Base-by-base conservation (phyloP, 2,329 filamentous ascomycete genomes). In the Fusarium sp. region DNA sequence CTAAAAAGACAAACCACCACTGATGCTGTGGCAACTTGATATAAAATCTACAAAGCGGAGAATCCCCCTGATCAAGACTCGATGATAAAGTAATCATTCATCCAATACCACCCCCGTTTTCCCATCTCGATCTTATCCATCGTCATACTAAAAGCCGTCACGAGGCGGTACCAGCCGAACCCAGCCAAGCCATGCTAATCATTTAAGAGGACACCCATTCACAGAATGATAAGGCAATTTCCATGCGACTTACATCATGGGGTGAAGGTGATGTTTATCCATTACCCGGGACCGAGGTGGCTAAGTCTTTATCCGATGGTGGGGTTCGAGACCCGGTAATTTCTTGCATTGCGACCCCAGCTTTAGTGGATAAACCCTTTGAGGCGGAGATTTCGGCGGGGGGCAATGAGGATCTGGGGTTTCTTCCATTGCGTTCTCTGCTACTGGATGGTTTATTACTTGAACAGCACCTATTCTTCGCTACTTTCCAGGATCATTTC, bases 231-330 rank as follows among this genome's bases (percentile, higher is more conserved):
- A 50, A 46, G 53, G 56, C 11, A 43, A 54, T 49, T 44, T 64
- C 60, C 60, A 57, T 21, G 58, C 30, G 30, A 50, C 46, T 70
- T 70, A 52, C 30, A 63, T 73, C 56, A 63, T 60, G 59, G 28
- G 46, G 44, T 44, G 58, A 53, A 33, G 46, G 30, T 52, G 21
- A 25, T 69, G 52, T 38, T 43, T 54, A 60, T 60, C 35, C 23
- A 42, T 67, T 71, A 71, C 50, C 67, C 61, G 60, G 65, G 38
- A 16, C 37, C 37, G 59, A 33, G 21, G 30, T 74, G 72, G 72
- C 21, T 74, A 74, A 74, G 53, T 43, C 30, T 69, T 74, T 74
- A 74, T 30, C 72, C 72, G 60, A 53, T 40, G 35, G 66, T 37
- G 42, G 50, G 32, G 47, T 30, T 50, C 30, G 16, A 49, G 44